Evolutionary conservation across 2,329 filamentous ascomycete species (phyloP).

Genomic region (Exophiala sp.): DNA sequence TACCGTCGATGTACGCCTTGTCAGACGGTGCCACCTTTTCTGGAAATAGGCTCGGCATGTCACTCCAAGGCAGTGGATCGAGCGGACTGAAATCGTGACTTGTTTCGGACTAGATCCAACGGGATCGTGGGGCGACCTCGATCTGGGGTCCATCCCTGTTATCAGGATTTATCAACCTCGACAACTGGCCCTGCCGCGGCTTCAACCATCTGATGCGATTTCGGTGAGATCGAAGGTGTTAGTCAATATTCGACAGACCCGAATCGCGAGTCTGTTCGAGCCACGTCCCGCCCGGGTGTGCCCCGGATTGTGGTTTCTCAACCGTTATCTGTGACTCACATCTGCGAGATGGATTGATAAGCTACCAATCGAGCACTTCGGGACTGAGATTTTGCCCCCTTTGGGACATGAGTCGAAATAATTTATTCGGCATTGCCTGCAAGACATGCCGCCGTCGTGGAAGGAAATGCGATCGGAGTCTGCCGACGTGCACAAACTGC

Average conservation of each 20-base stretch:
- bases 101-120: background rate
- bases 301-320: too few relatives aligned
- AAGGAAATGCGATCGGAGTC: background rate
- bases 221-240: too few relatives aligned
- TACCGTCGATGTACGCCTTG: too few relatives aligned
- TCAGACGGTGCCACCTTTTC: background rate
- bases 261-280: too few relatives aligned
- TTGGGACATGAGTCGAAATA: background rate
- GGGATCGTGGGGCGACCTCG: too few relatives aligned
- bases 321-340: too few relatives aligned
- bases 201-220: too few relatives aligned
- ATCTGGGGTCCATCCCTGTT: too few relatives aligned
- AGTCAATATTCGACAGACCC: too few relatives aligned
- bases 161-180: background rate
- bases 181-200: too few relatives aligned
- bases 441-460: background rate
- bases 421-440: background rate
- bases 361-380: background rate
- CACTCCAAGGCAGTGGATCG: background rate
- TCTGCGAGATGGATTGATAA: background rate
- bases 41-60: background rate
- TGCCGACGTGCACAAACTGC: background rate
- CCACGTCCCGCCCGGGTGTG: too few relatives aligned
- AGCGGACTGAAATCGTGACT: background rate
- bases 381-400: background rate